Evolutionary conservation across 2,329 filamentous ascomycete species (phyloP).

Genomic region (Parafenestella ontariensis): DNA sequence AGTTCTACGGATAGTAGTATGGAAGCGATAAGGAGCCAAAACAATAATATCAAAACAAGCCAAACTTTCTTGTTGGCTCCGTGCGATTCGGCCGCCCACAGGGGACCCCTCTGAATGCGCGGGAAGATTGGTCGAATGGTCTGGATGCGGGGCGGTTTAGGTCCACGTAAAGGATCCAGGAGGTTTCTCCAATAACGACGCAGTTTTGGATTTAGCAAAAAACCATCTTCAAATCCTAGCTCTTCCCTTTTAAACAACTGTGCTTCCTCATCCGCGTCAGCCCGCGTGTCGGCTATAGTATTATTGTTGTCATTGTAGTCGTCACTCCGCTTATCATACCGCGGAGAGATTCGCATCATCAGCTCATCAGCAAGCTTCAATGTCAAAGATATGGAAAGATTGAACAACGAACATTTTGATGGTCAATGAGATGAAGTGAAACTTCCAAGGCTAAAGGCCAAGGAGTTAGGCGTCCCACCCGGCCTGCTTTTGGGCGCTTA

Average conservation of each 20-base stretch:
- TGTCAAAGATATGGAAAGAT: neutral
- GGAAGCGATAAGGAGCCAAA: conserved; percentile 73
- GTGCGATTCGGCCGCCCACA: conserved; percentile 61
- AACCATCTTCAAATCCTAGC: conserved; percentile 33
- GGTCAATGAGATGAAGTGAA: neutral
- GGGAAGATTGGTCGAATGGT: conserved; percentile 64
- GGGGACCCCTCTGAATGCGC: conserved; percentile 68
- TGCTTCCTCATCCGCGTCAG: conserved; percentile 37
- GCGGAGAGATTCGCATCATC: conserved; percentile 6
- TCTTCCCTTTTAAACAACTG: conserved; percentile 35
- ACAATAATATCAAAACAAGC: conserved; percentile 62
- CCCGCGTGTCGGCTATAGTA: conserved; percentile 5
- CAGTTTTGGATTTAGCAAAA: conserved; percentile 1
- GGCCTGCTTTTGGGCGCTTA: neutral
- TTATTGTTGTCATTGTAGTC: conserved; percentile 11
- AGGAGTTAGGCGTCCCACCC: neutral
- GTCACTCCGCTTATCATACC: neutral
- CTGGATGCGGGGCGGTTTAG: conserved; percentile 52
- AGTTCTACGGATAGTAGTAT: conserved; percentile 69
- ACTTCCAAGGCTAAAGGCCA: neutral
- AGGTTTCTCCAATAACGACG: conserved; percentile 5
- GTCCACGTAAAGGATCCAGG: conserved; percentile 50
- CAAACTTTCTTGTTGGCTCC: conserved; percentile 58
- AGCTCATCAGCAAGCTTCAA: neutral
- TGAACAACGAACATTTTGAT: neutral